Conservation (phyloP, 1,284 basidiomycete genomes). For the Ustilago vetiveriae region DNA sequence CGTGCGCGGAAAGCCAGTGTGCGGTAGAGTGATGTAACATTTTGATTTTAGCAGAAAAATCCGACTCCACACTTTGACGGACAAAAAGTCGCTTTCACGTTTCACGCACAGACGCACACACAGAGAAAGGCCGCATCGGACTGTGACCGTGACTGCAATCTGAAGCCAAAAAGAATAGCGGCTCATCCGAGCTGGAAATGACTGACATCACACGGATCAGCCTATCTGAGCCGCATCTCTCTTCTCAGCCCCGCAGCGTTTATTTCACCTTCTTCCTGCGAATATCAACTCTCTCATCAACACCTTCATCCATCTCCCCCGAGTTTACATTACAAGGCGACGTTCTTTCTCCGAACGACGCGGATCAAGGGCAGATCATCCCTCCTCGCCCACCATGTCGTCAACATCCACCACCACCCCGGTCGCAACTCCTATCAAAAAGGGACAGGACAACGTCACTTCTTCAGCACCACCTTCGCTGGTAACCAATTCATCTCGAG, state of each 20-base stretch:
- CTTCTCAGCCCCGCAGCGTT: neutral
- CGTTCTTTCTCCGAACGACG: neutral
- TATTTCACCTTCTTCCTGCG: too few relatives aligned
- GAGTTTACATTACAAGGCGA: too few relatives aligned
- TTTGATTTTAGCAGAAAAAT: too few relatives aligned
- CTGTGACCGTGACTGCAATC: too few relatives aligned
- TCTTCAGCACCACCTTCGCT: constrained; percentile 25
- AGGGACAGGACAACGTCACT: constrained; percentile 12
- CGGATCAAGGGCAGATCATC: neutral
- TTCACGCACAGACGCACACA: constrained; percentile 12
- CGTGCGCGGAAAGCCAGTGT: too few relatives aligned
- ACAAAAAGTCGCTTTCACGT: constrained; percentile 8
- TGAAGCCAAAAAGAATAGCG: constrained; percentile 1
- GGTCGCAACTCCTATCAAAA: constrained; percentile 23
- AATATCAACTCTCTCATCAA: too few relatives aligned
- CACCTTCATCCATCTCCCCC: too few relatives aligned
- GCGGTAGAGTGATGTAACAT: too few relatives aligned
- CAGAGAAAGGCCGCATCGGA: constrained; percentile 14
- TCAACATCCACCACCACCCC: constrained; percentile 15
- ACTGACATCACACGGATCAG: constrained; percentile 18
- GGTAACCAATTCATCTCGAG: constrained; percentile 30
- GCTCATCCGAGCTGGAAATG: constrained; percentile 1
- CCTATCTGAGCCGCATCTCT: too few relatives aligned
- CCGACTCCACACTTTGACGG: neutral
- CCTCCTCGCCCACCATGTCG: constrained; percentile 13